phyloP scores from a whole-genome alignment of 495 filamentous ascomycete genomes.

The Daldinia vernicosa region DNA sequence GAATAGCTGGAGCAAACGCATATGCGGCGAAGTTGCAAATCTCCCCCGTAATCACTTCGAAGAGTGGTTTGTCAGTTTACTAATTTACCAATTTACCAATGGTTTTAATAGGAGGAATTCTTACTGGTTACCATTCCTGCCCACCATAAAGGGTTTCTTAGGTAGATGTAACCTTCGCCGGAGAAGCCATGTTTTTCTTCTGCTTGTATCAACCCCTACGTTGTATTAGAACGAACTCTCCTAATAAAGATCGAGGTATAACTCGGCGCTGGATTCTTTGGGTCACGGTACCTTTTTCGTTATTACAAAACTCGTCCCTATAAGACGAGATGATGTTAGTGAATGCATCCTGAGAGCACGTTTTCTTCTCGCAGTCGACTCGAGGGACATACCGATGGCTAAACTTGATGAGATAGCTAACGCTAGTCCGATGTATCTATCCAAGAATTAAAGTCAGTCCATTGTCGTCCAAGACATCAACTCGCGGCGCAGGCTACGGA shows the following conservation, averaged over 20 bases:
- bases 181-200: slow-evolving; percentile 93
- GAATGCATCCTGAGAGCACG: not conserved
- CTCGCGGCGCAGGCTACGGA: not conserved
- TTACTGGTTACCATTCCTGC: slow-evolving; percentile 86
- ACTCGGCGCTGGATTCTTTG: not conserved
- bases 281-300: slow-evolving; percentile 77
- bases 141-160: slow-evolving; percentile 96
- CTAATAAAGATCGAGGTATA: slow-evolving; percentile 2
- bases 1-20: slow-evolving; percentile 95
- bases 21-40: slow-evolving; percentile 97
- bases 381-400: slow-evolving; percentile 76
- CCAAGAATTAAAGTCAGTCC: slow-evolving; percentile 48
- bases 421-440: slow-evolving; percentile 88
- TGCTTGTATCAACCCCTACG: slow-evolving; percentile 86
- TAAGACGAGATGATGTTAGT: slow-evolving; percentile 42
- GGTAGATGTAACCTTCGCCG: slow-evolving; percentile 93
- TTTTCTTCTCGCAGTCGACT: not conserved
- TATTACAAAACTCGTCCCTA: slow-evolving; percentile 92
- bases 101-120: slow-evolving; percentile 38
- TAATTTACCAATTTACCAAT: not conserved
- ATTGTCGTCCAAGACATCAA: slow-evolving; percentile 9
- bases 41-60: slow-evolving; percentile 81
- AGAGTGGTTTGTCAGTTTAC: slow-evolving; percentile 25
- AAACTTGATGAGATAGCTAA: slow-evolving; percentile 91
- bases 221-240: slow-evolving; percentile 20